Conservation (phyloP, 305 asterid species). For the Withania somnifera region DNA sequence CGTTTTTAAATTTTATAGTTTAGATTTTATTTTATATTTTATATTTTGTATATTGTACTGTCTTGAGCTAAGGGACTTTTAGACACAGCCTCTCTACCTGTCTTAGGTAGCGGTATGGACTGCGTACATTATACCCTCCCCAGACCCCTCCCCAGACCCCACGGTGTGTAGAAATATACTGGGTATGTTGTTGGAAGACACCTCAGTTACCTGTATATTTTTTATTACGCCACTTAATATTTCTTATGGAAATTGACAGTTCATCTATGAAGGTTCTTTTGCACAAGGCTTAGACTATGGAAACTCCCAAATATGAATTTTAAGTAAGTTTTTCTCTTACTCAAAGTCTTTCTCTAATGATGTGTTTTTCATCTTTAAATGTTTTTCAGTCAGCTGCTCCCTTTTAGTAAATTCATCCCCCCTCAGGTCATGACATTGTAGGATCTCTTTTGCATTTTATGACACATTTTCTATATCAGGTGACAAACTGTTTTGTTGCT, state of each 20-base stretch:
- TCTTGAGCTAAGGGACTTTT: too few species aligned
- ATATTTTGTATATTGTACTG: too few species aligned
- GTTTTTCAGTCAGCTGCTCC: background rate
- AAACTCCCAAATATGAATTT: constrained; percentile 41
- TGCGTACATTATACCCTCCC: too few species aligned
- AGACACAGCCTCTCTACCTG: too few species aligned
- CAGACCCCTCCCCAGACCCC: too few species aligned
- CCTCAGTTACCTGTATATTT: constrained; percentile 3
- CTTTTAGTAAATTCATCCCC: background rate
- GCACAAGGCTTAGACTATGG: constrained; percentile 50
- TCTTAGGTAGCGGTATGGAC: too few species aligned
- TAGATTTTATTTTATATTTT: too few species aligned
- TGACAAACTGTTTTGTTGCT: background rate
- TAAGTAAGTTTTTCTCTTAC: constrained; percentile 27
- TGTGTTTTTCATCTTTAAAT: background rate
- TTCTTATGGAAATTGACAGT: constrained; percentile 24
- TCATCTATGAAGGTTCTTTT: constrained; percentile 48
- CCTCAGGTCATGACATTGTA: background rate
- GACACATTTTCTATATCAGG: background rate
- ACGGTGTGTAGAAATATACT: too few species aligned
- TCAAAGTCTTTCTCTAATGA: background rate
- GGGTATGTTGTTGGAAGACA: too few species aligned
- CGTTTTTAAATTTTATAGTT: too few species aligned
- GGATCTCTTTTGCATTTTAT: background rate
- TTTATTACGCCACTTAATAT: background rate